Percentiles rank a stretch among this genome's conserved stretches.
Conservation (phyloP, 73 alveolate genomes). For the Symbiodinium pilosum region DNA sequence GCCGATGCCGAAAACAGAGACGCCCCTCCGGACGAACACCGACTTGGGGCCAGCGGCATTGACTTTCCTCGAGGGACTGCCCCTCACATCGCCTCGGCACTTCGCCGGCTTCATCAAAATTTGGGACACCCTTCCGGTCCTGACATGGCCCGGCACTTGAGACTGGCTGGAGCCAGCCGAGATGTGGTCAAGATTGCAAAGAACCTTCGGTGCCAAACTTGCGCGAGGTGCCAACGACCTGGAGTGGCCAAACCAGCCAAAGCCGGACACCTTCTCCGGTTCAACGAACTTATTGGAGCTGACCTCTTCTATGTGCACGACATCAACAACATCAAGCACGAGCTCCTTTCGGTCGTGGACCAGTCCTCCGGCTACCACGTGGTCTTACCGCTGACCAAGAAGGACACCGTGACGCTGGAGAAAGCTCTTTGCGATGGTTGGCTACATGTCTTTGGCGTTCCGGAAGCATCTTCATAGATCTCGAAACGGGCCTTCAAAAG, state of each 20-base stretch:
- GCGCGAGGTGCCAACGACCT: neutral
- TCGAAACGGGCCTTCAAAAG: neutral
- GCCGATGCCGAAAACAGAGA: neutral
- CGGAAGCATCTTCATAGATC: neutral
- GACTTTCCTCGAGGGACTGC: neutral
- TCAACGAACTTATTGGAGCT: constrained; percentile 29
- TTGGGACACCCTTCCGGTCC: neutral
- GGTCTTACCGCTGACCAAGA: neutral
- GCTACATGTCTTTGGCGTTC: neutral
- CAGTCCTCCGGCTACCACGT: constrained; percentile 27
- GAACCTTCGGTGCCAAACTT: neutral
- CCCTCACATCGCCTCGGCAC: neutral
- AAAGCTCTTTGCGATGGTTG: neutral
- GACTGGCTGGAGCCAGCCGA: neutral
- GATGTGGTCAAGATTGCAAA: neutral
- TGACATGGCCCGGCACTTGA: constrained; percentile 11
- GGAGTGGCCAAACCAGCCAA: neutral
- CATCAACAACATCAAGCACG: neutral
- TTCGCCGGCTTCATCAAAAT: neutral
- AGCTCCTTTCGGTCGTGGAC: neutral
- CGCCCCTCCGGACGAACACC: neutral
- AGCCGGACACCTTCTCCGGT: neutral
- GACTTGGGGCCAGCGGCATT: neutral
- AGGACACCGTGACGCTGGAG: neutral
- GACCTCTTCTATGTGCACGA: neutral